A percentile compares a stretch with the other conserved stretches of the same genome.
Conservation (phyloP, 257 asterid genomes). For the Craterostigma plantagineum region DNA sequence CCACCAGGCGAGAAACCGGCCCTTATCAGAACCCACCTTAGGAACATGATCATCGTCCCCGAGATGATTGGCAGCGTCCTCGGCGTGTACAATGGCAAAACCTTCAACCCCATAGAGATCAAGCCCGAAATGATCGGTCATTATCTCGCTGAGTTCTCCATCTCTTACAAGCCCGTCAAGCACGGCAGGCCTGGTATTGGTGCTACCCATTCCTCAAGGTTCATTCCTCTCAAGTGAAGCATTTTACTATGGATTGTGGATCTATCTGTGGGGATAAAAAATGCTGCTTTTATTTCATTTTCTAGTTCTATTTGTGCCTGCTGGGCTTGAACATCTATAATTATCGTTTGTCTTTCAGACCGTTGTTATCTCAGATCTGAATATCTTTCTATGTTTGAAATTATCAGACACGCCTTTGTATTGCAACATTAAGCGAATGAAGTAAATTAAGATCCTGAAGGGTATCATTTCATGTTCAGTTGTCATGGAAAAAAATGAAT, state of each 20-base stretch:
- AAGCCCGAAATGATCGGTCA: constrained; percentile 83
- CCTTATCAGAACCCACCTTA: constrained; percentile 53
- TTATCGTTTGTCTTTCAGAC: too few relatives aligned
- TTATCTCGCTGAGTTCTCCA: constrained; percentile 74
- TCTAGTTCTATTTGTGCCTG: neutral
- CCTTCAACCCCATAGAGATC: constrained; percentile 67
- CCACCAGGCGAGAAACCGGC: constrained; percentile 74
- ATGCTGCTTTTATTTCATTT: neutral
- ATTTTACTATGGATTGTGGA: neutral
- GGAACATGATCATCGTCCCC: constrained; percentile 72
- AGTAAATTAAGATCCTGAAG: too few relatives aligned
- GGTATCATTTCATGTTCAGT: too few relatives aligned
- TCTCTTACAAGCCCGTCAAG: constrained; percentile 76
- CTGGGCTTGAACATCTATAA: too few relatives aligned
- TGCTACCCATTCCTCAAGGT: constrained; percentile 73
- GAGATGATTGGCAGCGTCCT: constrained; percentile 85
- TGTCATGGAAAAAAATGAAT: too few relatives aligned
- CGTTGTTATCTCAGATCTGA: too few relatives aligned
- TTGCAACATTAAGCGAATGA: too few relatives aligned
- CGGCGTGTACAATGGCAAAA: constrained; percentile 73
- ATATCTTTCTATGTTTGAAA: too few relatives aligned
- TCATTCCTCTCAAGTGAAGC: constrained; percentile 48
- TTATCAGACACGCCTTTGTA: too few relatives aligned
- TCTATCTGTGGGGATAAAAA: neutral
- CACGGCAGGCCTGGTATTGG: constrained; percentile 91